phyloP scores from a whole-genome alignment of 495 filamentous ascomycete species.

The Daldinia loculata region DNA sequence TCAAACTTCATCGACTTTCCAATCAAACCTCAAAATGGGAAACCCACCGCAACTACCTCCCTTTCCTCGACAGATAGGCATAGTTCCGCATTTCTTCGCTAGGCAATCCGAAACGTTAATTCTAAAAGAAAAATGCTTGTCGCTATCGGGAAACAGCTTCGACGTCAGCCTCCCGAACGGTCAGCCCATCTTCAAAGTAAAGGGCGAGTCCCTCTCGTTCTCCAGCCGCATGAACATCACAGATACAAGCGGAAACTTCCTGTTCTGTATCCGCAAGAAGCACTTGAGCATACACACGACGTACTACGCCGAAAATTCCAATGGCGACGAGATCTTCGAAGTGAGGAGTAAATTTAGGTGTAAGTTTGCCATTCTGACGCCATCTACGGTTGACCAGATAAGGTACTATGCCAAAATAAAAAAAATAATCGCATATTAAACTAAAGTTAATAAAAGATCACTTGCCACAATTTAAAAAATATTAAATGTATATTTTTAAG shows the following conservation, averaged over 20 bases:
- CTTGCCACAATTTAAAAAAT: too few species aligned
- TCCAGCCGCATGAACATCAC: slow-evolving; percentile 57
- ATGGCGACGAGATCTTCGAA: slow-evolving; percentile 56
- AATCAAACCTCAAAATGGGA: neutral
- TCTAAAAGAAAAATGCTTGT: slow-evolving; percentile 64
- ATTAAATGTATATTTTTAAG: too few species aligned
- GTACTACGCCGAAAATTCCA: slow-evolving; percentile 53
- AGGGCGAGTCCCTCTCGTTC: slow-evolving; percentile 54
- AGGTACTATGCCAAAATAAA: too few species aligned
- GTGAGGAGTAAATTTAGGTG: slow-evolving; percentile 60
- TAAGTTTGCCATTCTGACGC: slow-evolving; percentile 45
- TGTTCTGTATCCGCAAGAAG: slow-evolving; percentile 64
- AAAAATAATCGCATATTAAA: too few species aligned
- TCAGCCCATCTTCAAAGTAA: slow-evolving; percentile 59
- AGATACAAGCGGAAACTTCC: slow-evolving; percentile 55
- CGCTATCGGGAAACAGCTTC: slow-evolving; percentile 65
- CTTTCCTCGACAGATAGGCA: slow-evolving; percentile 51
- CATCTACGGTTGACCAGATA: too few species aligned
- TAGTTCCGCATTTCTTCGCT: slow-evolving; percentile 61
- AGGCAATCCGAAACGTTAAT: slow-evolving; percentile 57
- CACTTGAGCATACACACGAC: slow-evolving; percentile 60
- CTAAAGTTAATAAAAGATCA: too few species aligned
- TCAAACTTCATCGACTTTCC: neutral
- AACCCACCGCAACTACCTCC: slow-evolving; percentile 43
- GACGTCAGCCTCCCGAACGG: slow-evolving; percentile 59